Evolutionary conservation across 495 filamentous ascomycete species (phyloP).

Genomic region (Aspergillus nidulans): DNA sequence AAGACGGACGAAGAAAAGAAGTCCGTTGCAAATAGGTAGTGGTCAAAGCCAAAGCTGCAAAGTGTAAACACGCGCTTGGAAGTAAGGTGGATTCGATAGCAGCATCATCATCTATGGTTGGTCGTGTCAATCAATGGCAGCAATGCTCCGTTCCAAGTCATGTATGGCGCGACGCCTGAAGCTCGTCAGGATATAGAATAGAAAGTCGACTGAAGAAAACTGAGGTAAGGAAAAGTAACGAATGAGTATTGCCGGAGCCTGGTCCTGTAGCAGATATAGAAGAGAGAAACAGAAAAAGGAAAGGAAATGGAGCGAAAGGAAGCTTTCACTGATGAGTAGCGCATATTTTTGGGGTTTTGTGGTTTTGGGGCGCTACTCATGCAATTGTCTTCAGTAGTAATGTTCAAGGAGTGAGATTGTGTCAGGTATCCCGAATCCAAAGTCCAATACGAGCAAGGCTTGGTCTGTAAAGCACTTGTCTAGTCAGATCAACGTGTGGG

Average conservation of each 20-base stretch:
- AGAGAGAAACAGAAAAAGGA: not conserved
- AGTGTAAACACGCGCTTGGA: constrained; percentile 9
- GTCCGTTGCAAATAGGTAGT: not conserved
- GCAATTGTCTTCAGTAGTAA: not conserved
- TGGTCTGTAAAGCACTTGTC: not conserved
- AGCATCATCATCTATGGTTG: constrained; percentile 23
- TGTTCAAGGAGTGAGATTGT: constrained; percentile 12
- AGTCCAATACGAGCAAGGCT: not conserved
- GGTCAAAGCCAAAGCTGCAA: constrained; percentile 8
- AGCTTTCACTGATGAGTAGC: not conserved
- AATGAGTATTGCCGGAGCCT: constrained; percentile 10
- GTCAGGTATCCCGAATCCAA: not conserved
- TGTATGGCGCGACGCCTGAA: constrained; percentile 9
- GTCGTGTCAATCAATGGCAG: constrained; percentile 27
- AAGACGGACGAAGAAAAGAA: not conserved
- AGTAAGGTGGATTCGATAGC: constrained; percentile 12
- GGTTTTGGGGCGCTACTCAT: not conserved
- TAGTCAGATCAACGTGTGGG: not conserved
- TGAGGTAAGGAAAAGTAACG: not conserved
- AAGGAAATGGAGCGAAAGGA: constrained; percentile 4
- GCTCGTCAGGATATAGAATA: not conserved
- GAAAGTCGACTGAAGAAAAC: constrained; percentile 6
- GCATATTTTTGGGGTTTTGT: not conserved
- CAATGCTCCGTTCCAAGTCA: constrained; percentile 25
- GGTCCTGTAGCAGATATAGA: constrained; percentile 2